Base-by-base conservation (phyloP, 352 stramenopile species). In the Phytophthora aleatoria region DNA sequence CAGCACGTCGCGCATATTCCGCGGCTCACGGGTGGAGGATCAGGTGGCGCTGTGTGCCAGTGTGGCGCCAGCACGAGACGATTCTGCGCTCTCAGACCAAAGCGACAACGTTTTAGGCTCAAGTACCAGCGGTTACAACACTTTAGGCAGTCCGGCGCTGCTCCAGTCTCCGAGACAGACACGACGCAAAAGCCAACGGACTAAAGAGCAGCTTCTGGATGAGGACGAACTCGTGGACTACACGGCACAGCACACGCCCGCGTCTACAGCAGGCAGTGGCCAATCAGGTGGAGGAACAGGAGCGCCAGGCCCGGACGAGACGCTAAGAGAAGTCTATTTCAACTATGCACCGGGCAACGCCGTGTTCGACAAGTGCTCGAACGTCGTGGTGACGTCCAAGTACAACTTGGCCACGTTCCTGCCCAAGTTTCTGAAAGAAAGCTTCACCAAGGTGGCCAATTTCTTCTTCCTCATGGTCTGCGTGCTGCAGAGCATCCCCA, bases 391-490 rank as follows among this genome's bases (percentile, higher is more conserved):
- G 5, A 98, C 92, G 65, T 95, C 89, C 67, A 97, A 97, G 78
- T 98, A 97, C 75, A 92, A 83, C 38, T 49, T 81, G 15, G 70
- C 92, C 27, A 96, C 82, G 48, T 97, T 98, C 59, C 42, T 96
- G 31, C 84, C 89, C 47, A 95, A 93, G 55, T 97, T 97, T 43
- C 59, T 98, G 1, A 90, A 81, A 53, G 88, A 97, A 66, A 89
- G 79, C 64, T 96, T 96, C 64, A 77, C 71, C 38, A 96, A 97
- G 53, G 82, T 97, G 31, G 92, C 93, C 64, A 98, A 98, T 62
- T 89, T 97, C 47, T 98, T 97, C 71, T 98, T 98, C 59, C 79
- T 98, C 42, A 79, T 97, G 71, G 87, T 98, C 53, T 95, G 84
- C 51, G 85, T 94, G 51, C 69, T 98, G 50, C 91, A 98, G 71